A percentile compares a stretch with the other conserved stretches of the same genome.
Evolutionary conservation across 306 rosid species (phyloP).

Genomic region (Urtica urens): DNA sequence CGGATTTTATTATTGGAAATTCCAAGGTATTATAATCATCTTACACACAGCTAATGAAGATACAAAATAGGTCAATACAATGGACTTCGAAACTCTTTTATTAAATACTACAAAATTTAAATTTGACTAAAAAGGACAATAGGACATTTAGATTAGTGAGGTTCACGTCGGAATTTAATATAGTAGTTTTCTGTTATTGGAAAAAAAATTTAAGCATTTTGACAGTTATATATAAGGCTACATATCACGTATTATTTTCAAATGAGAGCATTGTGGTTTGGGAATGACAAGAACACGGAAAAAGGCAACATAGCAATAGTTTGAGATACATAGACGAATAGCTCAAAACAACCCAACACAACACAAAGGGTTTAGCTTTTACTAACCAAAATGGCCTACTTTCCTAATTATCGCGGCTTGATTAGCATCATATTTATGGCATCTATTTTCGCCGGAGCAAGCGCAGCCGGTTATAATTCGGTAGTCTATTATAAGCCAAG

Average conservation of each 20-base stretch:
- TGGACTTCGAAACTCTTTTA: neutral
- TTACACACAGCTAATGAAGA: neutral
- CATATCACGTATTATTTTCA: constrained; percentile 16
- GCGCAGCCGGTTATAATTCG: constrained; percentile 10
- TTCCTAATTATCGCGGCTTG: constrained; percentile 19
- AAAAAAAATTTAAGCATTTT: constrained; percentile 12
- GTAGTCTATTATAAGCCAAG: constrained; percentile 40
- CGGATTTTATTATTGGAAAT: neutral
- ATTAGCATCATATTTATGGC: constrained; percentile 20
- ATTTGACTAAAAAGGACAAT: constrained; percentile 16
- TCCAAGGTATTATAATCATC: neutral
- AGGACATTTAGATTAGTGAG: constrained; percentile 35
- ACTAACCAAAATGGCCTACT: constrained; percentile 39
- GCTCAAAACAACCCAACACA: too few relatives aligned
- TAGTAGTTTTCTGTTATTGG: neutral
- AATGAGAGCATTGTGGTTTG: constrained; percentile 17
- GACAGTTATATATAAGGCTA: constrained; percentile 23
- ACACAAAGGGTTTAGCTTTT: too few relatives aligned
- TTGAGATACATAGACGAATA: constrained; percentile 1
- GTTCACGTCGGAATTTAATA: constrained; percentile 29
- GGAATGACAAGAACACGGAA: too few relatives aligned
- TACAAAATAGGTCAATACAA: neutral
- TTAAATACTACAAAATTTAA: neutral
- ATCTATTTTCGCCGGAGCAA: constrained; percentile 20
- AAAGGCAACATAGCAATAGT: neutral